phyloP scores from a whole-genome alignment of 495 filamentous ascomycete species.

The Pyrenula aspistea region DNA sequence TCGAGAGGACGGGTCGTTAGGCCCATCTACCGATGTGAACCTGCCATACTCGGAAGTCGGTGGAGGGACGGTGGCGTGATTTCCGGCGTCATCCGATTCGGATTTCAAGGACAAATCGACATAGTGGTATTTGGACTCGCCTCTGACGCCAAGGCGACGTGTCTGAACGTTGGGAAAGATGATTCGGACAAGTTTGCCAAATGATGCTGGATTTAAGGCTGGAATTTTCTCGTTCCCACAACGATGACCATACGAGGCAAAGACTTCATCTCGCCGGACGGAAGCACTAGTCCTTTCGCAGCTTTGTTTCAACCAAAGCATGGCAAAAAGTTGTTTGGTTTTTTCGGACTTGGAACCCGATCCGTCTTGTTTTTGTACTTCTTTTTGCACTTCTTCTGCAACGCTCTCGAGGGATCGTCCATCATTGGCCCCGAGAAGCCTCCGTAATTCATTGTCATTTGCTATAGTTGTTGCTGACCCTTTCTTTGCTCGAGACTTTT shows the following conservation, averaged over 20 bases:
- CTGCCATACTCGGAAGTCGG: not conserved
- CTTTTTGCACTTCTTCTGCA: conserved; percentile 57
- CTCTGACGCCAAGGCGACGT: conserved; percentile 78
- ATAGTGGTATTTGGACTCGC: conserved; percentile 98
- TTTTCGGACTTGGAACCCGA: conserved; percentile 72
- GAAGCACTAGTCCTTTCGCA: conserved; percentile 72
- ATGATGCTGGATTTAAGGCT: conserved; percentile 88
- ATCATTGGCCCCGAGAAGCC: conserved; percentile 65
- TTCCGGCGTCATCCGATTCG: conserved; percentile 1
- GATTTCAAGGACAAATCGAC: conserved; percentile 61
- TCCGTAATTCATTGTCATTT: conserved; percentile 85
- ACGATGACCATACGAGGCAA: conserved; percentile 79
- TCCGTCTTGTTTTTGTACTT: conserved; percentile 55
- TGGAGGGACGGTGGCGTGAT: not conserved
- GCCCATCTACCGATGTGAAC: not conserved
- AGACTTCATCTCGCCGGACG: conserved; percentile 84
- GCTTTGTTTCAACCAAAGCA: conserved; percentile 84
- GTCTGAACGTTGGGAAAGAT: conserved; percentile 93
- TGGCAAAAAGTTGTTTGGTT: conserved; percentile 92
- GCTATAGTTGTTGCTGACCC: conserved; percentile 61
- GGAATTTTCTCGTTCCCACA: conserved; percentile 89
- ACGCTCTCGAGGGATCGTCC: conserved; percentile 69
- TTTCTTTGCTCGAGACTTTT: conserved; percentile 50
- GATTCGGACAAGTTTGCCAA: conserved; percentile 92
- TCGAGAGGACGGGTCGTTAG: not conserved